phyloP scores from a whole-genome alignment of 352 stramenopile genomes.

The Phytophthora sansomeana region DNA sequence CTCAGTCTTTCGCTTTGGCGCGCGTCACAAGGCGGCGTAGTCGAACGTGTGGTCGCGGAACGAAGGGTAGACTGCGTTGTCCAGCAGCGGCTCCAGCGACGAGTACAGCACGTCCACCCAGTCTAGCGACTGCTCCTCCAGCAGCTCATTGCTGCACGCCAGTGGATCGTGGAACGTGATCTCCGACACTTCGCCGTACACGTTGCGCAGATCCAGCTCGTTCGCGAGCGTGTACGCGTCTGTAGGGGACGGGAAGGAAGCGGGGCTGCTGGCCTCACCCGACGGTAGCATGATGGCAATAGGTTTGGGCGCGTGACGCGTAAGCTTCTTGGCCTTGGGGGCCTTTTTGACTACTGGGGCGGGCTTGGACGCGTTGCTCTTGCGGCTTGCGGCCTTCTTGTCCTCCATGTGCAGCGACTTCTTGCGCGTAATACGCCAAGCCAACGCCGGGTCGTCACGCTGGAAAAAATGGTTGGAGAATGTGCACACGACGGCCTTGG shows the following conservation, averaged over 20 bases:
- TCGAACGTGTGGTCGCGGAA: slow-evolving; percentile 45
- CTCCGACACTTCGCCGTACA: slow-evolving; percentile 40
- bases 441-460: slow-evolving; percentile 63
- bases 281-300: slow-evolving; percentile 54
- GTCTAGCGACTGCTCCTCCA: slow-evolving; percentile 47
- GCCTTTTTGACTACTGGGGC: not conserved
- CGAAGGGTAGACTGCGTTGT: slow-evolving; percentile 24
- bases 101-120: slow-evolving; percentile 66
- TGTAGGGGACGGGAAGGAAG: slow-evolving; percentile 51
- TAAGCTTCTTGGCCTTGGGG: slow-evolving; percentile 20
- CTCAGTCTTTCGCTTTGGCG: not conserved
- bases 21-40: slow-evolving; percentile 33
- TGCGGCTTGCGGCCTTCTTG: slow-evolving; percentile 8
- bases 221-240: slow-evolving; percentile 38
- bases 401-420: slow-evolving; percentile 40
- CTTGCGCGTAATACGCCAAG: slow-evolving; percentile 73
- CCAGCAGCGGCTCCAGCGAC: slow-evolving; percentile 45
- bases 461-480: slow-evolving; percentile 78
- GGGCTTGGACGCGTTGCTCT: not conserved
- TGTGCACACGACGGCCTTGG: slow-evolving; percentile 74
- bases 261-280: slow-evolving; percentile 7
- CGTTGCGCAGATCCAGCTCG: slow-evolving; percentile 28
- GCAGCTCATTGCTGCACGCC: slow-evolving; percentile 1
- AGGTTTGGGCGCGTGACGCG: not conserved
- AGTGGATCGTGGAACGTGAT: slow-evolving; percentile 30